Evolutionary conservation across 2,329 filamentous ascomycete species (phyloP).

Genomic region (Trichothecium roseum): DNA sequence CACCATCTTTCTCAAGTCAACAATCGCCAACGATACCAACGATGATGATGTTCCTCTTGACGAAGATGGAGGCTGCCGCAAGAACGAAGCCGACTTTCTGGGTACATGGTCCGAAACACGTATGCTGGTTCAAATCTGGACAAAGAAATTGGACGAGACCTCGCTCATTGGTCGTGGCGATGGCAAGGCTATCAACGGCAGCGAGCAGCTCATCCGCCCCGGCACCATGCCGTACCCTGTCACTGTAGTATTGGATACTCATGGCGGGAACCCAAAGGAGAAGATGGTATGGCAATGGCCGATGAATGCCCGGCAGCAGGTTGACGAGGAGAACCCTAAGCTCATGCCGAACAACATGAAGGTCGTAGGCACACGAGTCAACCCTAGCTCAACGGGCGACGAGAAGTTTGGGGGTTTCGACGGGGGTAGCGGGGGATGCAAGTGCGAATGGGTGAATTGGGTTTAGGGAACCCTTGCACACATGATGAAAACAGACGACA

Average conservation of each 20-base stretch:
- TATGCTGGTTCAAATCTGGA: conserved; percentile 58
- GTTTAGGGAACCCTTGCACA: conserved; percentile 6
- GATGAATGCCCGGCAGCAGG: conserved; percentile 34
- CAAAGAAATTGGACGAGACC: conserved; percentile 35
- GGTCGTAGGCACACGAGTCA: conserved; percentile 42
- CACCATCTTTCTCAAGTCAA: conserved; percentile 67
- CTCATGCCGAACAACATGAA: conserved; percentile 39
- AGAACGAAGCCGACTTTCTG: conserved; percentile 42
- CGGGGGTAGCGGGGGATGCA: conserved; percentile 52
- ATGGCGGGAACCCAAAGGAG: conserved; percentile 41
- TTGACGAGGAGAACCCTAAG: conserved; percentile 31
- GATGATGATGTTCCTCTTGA: conserved; percentile 34
- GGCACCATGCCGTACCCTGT: conserved; percentile 56
- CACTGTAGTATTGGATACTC: conserved; percentile 50
- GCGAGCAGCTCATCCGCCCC: conserved; percentile 28
- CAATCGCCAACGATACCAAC: conserved; percentile 31
- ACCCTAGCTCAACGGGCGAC: conserved; percentile 33
- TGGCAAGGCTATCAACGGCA: conserved; percentile 11
- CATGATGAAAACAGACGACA: no score
- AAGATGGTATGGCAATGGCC: conserved; percentile 47
- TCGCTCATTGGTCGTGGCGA: conserved; percentile 18
- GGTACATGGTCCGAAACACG: conserved; percentile 51
- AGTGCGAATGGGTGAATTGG: conserved; percentile 51
- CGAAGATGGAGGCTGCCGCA: conserved; percentile 41
- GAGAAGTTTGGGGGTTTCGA: conserved; percentile 47